Evolutionary conservation across 2,329 filamentous ascomycete species (phyloP).

Genomic region (Scytalidium lignicola): DNA sequence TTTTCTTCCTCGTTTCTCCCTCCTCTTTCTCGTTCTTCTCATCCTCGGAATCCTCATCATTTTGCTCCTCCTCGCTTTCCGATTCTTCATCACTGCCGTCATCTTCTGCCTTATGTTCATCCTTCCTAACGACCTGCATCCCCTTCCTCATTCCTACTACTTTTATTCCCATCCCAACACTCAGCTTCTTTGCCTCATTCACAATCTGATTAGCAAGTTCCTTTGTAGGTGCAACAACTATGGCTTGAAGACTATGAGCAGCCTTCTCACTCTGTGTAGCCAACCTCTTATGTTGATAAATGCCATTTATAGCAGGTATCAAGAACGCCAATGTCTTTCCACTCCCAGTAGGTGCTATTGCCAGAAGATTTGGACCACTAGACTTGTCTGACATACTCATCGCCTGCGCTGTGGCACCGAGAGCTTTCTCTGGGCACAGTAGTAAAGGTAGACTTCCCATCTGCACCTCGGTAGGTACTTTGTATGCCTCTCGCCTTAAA

Average conservation of each 20-base stretch:
- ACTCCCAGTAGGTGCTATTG: constrained; percentile 89
- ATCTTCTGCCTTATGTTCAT: constrained; percentile 26
- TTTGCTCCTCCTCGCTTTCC: constrained; percentile 33
- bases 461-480: constrained; percentile 88
- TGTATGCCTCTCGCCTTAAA: constrained; percentile 77
- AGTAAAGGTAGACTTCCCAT: constrained; percentile 79
- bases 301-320: constrained; percentile 76
- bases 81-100: constrained; percentile 20
- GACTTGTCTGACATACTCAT: constrained; percentile 22
- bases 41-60: constrained; percentile 31
- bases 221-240: constrained; percentile 74
- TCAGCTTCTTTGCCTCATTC: constrained; percentile 80
- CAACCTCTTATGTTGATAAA: constrained; percentile 50
- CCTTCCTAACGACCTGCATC: constrained; percentile 59
- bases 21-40: constrained; percentile 24
- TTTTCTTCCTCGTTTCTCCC: constrained; percentile 26
- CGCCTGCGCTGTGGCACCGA: constrained; percentile 33
- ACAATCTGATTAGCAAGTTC: constrained; percentile 76
- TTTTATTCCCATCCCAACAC: constrained; percentile 69
- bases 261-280: constrained; percentile 28
- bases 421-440: constrained; percentile 50
- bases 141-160: constrained; percentile 81
- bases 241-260: constrained; percentile 53
- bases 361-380: constrained; percentile 65
- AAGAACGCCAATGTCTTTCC: constrained; percentile 94